Conservation (phyloP, 805 yeast genomes). For the Monosporozyma yasuniensis region DNA sequence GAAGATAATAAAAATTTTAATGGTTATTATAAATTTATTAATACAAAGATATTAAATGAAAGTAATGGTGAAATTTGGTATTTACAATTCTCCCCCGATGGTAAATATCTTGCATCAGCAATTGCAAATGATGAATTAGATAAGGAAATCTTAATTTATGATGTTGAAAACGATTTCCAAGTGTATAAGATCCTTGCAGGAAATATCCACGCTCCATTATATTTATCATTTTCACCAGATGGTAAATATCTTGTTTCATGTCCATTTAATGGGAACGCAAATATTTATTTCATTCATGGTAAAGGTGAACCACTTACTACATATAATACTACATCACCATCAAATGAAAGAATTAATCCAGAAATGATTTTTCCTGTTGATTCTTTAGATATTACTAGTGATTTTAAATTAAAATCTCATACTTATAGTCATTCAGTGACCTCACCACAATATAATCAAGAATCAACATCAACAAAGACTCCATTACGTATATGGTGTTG, state of each 20-base stretch:
- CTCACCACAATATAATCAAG: neutral
- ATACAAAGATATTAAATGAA: constrained; percentile 23
- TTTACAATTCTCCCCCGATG: constrained; percentile 67
- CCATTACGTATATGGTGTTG: constrained; percentile 43
- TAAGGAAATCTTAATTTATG: constrained; percentile 54
- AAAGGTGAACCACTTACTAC: constrained; percentile 12
- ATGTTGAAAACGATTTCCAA: constrained; percentile 41
- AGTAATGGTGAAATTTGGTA: constrained; percentile 82
- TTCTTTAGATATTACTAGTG: constrained; percentile 16
- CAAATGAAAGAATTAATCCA: constrained; percentile 7
- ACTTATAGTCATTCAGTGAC: neutral
- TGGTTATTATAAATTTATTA: constrained; percentile 8
- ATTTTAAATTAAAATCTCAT: neutral
- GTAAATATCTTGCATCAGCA: constrained; percentile 67
- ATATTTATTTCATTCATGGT: constrained; percentile 57
- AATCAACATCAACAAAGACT: neutral
- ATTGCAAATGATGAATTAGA: constrained; percentile 44
- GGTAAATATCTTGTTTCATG: constrained; percentile 61
- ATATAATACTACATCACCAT: constrained; percentile 10
- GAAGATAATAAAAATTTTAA: constrained; percentile 11
- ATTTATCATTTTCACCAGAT: constrained; percentile 68
- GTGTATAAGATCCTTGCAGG: constrained; percentile 34
- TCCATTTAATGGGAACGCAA: constrained; percentile 59
- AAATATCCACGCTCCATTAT: constrained; percentile 48
- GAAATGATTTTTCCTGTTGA: constrained; percentile 27